These are phyloP conservation scores for Lumnitzera littorea DNA, from an alignment of 345 rosid genomes.

Conservation along the genomic window DNA sequence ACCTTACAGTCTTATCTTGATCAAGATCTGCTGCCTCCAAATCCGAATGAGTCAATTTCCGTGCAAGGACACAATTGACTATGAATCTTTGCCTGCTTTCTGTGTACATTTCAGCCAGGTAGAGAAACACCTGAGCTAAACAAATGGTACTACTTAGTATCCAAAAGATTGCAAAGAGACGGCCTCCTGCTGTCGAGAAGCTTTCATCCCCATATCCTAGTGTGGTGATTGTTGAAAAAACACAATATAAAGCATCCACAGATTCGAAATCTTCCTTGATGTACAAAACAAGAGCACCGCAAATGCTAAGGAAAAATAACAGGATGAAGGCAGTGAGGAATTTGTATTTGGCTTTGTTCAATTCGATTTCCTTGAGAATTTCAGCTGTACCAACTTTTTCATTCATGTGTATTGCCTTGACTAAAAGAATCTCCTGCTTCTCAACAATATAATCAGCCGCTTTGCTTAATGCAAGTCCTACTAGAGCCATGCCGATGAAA, in stretches of 20 bases:
- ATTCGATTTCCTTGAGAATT: conserved; percentile 29
- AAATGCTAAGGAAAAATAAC: conserved; percentile 22
- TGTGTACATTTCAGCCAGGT: conserved; percentile 36
- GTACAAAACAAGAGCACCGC: conserved; percentile 28
- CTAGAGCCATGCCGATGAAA: conserved; percentile 43
- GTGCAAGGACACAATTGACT: conserved; percentile 21
- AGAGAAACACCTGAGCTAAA: conserved; percentile 45
- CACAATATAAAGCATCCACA: conserved; percentile 47
- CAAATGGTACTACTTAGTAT: conserved; percentile 42
- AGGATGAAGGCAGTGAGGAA: conserved; percentile 13
- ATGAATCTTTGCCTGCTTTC: conserved; percentile 26
- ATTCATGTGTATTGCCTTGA: conserved; percentile 27
- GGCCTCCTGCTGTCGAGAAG: conserved; percentile 38
- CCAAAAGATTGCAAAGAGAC: conserved; percentile 47
- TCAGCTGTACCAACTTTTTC: conserved; percentile 21
- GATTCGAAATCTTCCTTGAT: conserved; percentile 22
- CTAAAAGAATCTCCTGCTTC: conserved; percentile 37
- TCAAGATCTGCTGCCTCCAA: conserved; percentile 42
- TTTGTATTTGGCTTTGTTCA: conserved; percentile 26
- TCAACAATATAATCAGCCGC: conserved; percentile 48
- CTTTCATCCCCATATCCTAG: conserved; percentile 55
- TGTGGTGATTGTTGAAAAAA: conserved; percentile 44
- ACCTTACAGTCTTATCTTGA: conserved; percentile 40
- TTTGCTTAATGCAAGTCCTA: conserved; percentile 34
- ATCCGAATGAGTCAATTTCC: conserved; percentile 27